Conservation (phyloP, 352 stramenopile species). For the Thalassiosira oceanica region DNA sequence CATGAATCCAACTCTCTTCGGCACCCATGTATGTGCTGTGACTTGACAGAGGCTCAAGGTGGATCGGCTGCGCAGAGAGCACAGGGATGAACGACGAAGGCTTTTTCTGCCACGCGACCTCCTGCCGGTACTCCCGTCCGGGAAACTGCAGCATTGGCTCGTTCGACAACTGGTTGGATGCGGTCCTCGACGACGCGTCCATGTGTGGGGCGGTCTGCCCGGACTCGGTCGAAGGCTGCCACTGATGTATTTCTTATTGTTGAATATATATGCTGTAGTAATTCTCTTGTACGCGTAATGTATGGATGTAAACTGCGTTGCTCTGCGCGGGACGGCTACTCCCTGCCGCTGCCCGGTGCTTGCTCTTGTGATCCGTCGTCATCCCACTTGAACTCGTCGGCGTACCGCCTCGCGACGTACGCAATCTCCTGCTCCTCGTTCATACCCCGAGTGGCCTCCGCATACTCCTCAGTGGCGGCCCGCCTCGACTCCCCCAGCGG, state of each 20-base stretch:
- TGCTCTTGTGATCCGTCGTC: conserved; percentile 1
- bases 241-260: conserved; percentile 6
- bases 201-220: conserved; percentile 3
- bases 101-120: background rate
- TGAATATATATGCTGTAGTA: no score
- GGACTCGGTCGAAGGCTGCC: conserved; percentile 6
- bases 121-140: conserved; percentile 4
- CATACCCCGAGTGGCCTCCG: conserved; percentile 30
- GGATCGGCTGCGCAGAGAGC: conserved; percentile 6
- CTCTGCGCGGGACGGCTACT: no score
- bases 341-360: no score
- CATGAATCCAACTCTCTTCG: no score
- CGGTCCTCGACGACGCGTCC: background rate
- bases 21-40: conserved; percentile 13
- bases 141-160: conserved; percentile 9
- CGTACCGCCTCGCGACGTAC: conserved; percentile 31
- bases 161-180: background rate
- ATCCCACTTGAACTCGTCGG: conserved; percentile 27
- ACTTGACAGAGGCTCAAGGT: conserved; percentile 1
- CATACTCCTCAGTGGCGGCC: conserved; percentile 20
- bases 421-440: conserved; percentile 47
- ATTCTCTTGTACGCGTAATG: no score
- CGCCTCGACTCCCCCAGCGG: conserved; percentile 3
- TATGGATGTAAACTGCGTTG: no score
- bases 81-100: background rate